Evolutionary conservation across 1,139 yeast genomes (phyloP).

Genomic region (Meyerozyma guilliermondii): DNA sequence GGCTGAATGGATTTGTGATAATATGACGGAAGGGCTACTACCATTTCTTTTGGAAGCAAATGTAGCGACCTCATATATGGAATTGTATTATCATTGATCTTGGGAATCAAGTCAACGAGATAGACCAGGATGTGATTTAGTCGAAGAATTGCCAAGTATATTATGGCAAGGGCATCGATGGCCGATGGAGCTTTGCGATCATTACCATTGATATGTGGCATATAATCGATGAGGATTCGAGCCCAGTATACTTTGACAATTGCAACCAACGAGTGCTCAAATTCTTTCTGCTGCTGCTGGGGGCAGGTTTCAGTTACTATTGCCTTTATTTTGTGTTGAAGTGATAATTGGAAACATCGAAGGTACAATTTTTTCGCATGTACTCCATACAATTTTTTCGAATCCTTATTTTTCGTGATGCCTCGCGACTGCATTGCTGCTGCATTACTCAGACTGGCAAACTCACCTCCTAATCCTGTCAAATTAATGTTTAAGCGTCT

Average conservation of each 20-base stretch:
- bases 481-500: slow-evolving; percentile 45
- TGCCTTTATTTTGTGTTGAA: slow-evolving; percentile 41
- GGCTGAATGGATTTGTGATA: slow-evolving; percentile 26
- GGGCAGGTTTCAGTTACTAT: slow-evolving; percentile 17
- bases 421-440: slow-evolving; percentile 7
- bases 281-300: slow-evolving; percentile 7
- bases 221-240: neutral
- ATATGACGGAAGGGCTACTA: slow-evolving; percentile 20
- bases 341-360: slow-evolving; percentile 50
- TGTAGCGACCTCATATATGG: slow-evolving; percentile 35
- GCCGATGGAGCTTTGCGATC: slow-evolving; percentile 13
- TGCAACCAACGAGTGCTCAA: slow-evolving; percentile 21
- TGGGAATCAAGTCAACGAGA: slow-evolving; percentile 26
- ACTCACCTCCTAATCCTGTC: slow-evolving; percentile 17
- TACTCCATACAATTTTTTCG: slow-evolving; percentile 41
- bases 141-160: slow-evolving; percentile 34
- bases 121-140: slow-evolving; percentile 34
- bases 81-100: slow-evolving; percentile 26
- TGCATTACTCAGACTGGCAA: slow-evolving; percentile 12
- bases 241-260: slow-evolving; percentile 51
- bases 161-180: slow-evolving; percentile 28
- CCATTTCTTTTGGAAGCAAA: slow-evolving; percentile 20
- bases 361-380: slow-evolving; percentile 45
- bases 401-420: slow-evolving; percentile 5
- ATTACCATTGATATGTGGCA: slow-evolving; percentile 8